These are phyloP conservation scores for Trypanosoma melophagium DNA, from an alignment of 208 protist species.

Conservation along the genomic window DNA sequence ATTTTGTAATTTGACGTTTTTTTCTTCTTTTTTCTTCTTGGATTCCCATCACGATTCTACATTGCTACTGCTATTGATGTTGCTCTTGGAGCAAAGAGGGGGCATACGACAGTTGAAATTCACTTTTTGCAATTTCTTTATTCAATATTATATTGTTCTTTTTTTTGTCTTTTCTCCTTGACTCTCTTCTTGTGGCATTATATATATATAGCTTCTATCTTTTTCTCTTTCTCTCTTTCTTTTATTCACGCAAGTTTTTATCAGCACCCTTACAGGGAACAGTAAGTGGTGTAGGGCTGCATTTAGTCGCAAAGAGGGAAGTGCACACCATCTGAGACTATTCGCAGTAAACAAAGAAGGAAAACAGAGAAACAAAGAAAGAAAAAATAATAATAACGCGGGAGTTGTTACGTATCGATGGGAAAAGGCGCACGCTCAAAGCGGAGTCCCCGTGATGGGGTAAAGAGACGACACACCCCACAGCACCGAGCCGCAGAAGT, in stretches of 20 bases:
- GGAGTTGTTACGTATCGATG: constrained; percentile 36
- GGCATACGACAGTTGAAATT: too few species aligned
- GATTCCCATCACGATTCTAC: too few species aligned
- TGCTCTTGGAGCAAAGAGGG: too few species aligned
- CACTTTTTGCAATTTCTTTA: too few species aligned
- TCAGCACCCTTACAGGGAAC: too few species aligned
- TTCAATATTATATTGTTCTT: too few species aligned
- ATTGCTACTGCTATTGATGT: too few species aligned
- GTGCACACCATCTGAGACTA: too few species aligned
- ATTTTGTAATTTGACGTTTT: not conserved
- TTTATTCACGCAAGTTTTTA: too few species aligned
- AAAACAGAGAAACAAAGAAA: not conserved
- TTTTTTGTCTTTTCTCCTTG: not conserved
- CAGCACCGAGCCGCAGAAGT: constrained; percentile 55
- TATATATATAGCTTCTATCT: not conserved
- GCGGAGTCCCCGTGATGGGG: constrained; percentile 38
- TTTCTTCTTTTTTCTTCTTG: constrained; percentile 1
- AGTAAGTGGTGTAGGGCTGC: too few species aligned
- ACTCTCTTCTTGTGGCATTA: not conserved
- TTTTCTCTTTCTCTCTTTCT: not conserved
- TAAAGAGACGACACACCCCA: constrained; percentile 44
- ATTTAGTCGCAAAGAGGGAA: too few species aligned
- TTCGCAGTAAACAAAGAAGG: not conserved
- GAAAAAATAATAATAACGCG: constrained; percentile 1
- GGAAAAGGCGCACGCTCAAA: constrained; percentile 80